A percentile compares a stretch with the other conserved stretches of the same genome.
Conservation (phyloP, 2,329 filamentous ascomycete species). For the Huntiella moniliformis region DNA sequence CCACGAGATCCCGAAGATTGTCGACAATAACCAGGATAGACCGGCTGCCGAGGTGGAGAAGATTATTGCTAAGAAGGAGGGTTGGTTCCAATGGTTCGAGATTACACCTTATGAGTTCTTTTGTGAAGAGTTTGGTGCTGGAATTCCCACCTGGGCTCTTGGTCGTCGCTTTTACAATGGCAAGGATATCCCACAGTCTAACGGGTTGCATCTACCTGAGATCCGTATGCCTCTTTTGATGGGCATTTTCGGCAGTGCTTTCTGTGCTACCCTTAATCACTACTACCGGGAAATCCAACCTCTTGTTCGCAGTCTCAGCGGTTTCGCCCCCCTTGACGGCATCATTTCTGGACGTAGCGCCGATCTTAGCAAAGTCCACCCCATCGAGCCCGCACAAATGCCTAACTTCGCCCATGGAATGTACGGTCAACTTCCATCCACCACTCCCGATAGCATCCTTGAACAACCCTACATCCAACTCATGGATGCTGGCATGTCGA, state of each 20-base stretch:
- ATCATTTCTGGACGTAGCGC: slow-evolving; percentile 68
- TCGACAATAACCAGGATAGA: slow-evolving; percentile 16
- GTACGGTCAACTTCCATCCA: slow-evolving; percentile 52
- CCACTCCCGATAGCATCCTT: slow-evolving; percentile 62
- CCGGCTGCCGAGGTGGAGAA: slow-evolving; percentile 28
- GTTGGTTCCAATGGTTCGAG: slow-evolving; percentile 98
- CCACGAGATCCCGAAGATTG: slow-evolving; percentile 62
- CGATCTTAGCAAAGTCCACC: slow-evolving; percentile 79
- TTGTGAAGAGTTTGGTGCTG: slow-evolving; percentile 77
- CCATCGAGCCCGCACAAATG: slow-evolving; percentile 76
- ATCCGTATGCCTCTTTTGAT: slow-evolving; percentile 66
- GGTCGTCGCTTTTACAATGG: slow-evolving; percentile 68
- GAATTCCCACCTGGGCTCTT: slow-evolving; percentile 87
- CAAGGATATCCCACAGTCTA: slow-evolving; percentile 39
- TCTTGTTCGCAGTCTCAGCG: slow-evolving; percentile 52
- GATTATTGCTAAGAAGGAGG: slow-evolving; percentile 36
- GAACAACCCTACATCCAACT: slow-evolving; percentile 53
- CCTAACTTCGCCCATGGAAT: slow-evolving; percentile 81
- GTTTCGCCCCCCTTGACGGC: slow-evolving; percentile 59
- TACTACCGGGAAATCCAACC: slow-evolving; percentile 93
- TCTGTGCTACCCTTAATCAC: slow-evolving; percentile 86
- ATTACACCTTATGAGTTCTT: slow-evolving; percentile 90
- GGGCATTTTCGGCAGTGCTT: slow-evolving; percentile 92
- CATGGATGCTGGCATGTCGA: slow-evolving; percentile 98
- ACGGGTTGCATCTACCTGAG: slow-evolving; percentile 60